These are phyloP conservation scores for Picochlorum sp. DNA, from an alignment of 139 green algal species.

Conservation along the genomic window DNA sequence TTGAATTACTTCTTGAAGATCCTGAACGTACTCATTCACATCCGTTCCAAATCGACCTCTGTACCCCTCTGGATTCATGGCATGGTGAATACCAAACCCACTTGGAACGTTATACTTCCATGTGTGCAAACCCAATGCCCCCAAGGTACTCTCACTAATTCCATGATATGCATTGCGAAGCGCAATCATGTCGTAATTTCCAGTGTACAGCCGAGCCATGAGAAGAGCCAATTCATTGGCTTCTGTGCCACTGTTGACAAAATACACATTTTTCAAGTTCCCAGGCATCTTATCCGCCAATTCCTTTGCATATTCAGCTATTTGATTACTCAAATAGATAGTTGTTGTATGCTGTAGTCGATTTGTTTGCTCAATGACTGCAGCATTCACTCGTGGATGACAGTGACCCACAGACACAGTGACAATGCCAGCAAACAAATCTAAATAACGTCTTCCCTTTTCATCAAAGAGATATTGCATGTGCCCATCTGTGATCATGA, in stretches of 20 bases:
- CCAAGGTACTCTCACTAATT: constrained; percentile 78
- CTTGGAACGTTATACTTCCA: constrained; percentile 86
- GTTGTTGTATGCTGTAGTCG: constrained; percentile 69
- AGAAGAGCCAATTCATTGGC: constrained; percentile 84
- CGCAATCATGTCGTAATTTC: constrained; percentile 81
- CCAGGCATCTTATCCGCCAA: constrained; percentile 52
- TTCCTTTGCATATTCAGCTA: constrained; percentile 50
- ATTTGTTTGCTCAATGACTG: constrained; percentile 33
- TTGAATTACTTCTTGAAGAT: constrained; percentile 64
- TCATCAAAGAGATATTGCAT: constrained; percentile 98
- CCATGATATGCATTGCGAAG: constrained; percentile 94
- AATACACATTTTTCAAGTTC: constrained; percentile 45
- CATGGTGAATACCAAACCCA: constrained; percentile 82
- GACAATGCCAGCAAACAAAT: constrained; percentile 95
- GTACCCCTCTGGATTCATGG: constrained; percentile 89
- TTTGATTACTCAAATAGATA: constrained; percentile 64
- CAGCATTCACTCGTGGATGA: constrained; percentile 54
- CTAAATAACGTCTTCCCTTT: constrained; percentile 77
- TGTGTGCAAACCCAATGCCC: constrained; percentile 73
- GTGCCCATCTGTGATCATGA: constrained; percentile 92
- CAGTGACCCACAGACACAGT: constrained; percentile 89
- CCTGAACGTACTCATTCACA: constrained; percentile 57
- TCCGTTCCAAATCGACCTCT: constrained; percentile 79
- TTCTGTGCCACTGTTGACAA: constrained; percentile 71
- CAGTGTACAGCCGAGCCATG: constrained; percentile 51